Conservation (phyloP, 1,284 basidiomycete species). For the Rhodotorula sp. region DNA sequence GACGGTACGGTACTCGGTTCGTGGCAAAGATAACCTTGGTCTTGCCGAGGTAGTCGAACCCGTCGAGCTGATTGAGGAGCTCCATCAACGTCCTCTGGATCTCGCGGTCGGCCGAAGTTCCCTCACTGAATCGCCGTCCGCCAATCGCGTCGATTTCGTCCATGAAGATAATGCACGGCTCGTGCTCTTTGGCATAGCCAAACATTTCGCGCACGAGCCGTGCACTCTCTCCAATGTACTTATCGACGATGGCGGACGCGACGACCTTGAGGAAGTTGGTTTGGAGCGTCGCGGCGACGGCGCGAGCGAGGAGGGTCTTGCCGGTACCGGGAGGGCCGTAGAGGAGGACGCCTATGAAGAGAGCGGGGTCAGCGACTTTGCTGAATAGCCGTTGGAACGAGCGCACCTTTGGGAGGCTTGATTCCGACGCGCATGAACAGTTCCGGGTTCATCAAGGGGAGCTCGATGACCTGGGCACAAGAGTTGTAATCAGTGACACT, state of each 20-base stretch:
- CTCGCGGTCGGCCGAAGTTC: conserved; percentile 96
- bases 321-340: conserved; percentile 94
- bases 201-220: conserved; percentile 97
- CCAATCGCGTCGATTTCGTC: conserved; percentile 99
- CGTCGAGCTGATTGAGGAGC: conserved; percentile 99
- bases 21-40: conserved; percentile 99
- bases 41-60: conserved; percentile 91
- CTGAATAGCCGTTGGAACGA: background rate
- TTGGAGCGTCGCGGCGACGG: conserved; percentile 90
- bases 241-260: conserved; percentile 98
- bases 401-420: conserved; percentile 81
- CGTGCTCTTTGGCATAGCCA: conserved; percentile 92
- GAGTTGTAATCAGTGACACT: background rate
- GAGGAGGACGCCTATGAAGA: conserved; percentile 60
- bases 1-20: conserved; percentile 58
- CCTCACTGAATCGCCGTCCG: conserved; percentile 94
- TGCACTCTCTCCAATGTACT: conserved; percentile 98
- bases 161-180: conserved; percentile 99
- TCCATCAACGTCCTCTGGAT: conserved; percentile 99
- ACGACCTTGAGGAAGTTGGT: conserved; percentile 99
- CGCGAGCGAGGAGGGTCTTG: conserved; percentile 91
- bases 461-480: conserved; percentile 77
- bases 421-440: conserved; percentile 94
- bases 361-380: background rate
- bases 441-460: conserved; percentile 93